phyloP scores from a whole-genome alignment of 75 land plant species.

The Pinus tabuliformis region DNA sequence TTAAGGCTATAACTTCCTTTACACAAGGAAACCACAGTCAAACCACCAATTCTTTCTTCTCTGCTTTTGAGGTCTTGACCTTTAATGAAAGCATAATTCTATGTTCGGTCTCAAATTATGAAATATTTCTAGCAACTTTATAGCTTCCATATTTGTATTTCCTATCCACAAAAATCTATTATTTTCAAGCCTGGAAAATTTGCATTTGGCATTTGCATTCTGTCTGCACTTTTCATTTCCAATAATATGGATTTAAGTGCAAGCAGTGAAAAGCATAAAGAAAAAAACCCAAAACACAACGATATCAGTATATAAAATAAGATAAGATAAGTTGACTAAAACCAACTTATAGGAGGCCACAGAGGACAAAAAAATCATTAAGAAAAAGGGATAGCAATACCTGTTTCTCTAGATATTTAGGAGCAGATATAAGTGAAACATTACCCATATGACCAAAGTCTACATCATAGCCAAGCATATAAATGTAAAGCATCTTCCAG shows the following conservation, averaged over 20 bases:
- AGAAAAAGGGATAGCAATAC: conserved; percentile 24
- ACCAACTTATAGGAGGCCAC: neutral
- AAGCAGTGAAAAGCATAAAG: neutral
- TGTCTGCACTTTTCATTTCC: neutral
- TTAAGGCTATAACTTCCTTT: too few species aligned
- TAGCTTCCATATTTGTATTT: neutral
- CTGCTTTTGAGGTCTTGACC: too few species aligned
- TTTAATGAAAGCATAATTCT: too few species aligned
- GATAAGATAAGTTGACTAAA: neutral
- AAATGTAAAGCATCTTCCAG: conserved; percentile 98
- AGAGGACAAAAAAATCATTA: conserved; percentile 3
- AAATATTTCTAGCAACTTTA: neutral
- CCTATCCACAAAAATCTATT: neutral
- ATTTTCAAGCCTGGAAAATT: neutral
- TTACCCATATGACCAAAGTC: conserved; percentile 99
- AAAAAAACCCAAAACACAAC: neutral
- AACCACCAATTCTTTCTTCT: too few species aligned
- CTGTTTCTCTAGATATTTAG: conserved; percentile 99
- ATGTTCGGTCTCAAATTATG: too few species aligned
- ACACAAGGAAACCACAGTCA: too few species aligned
- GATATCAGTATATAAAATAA: conserved; percentile 5
- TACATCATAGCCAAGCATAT: conserved; percentile 99
- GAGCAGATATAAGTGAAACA: conserved; percentile 93
- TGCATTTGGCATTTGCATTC: neutral
- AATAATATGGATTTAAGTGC: neutral